Base-by-base conservation (phyloP, 192 early-diverging fungal species). In the Umbelopsis sp. region DNA sequence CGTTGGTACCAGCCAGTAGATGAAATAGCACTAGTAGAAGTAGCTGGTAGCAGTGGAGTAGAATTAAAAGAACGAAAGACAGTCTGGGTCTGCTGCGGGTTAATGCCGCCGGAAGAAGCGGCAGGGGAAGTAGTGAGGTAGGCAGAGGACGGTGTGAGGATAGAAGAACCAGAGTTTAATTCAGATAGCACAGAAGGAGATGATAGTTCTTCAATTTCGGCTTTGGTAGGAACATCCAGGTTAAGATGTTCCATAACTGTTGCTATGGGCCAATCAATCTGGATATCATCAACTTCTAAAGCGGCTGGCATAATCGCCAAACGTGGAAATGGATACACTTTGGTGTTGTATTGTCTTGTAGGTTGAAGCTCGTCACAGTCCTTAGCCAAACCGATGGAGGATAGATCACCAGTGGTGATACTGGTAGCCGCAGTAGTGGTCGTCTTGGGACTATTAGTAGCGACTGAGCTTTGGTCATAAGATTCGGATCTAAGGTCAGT, bases 271-370 rank as follows among this genome's bases (percentile, higher is more conserved):
- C 56, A 62, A 14, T 62, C 56, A 62, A 62, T 34, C 0, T 62
- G 56, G n/a, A 62, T 62, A 32, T 62, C 26, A 34, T 62, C 56
- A 11, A 62, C 56, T 62, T 62, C 14, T 62, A 62, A 20, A 62
- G 56, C 56, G 26, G 56, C 56, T n/a, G 56, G 31, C 56, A 62
- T 62, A 17, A 2, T 29, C 14, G 17, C 56, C 26, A 26, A 32
- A 2, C 26, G 56, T 11, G 56, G 56, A 26, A 62, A 62, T 17
- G 56, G 56, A 26, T 62, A 62, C 26, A 62, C 12, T 11, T 22
- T 34, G 10, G 54, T 17, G 31, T 20, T 12, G 45, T 20, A 25
- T 10, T 21, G 11, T 22, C 8, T 21, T 26, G 20, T 59, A 31
- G 31, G 56, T 32, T 62, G 56, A 29, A 26, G 26, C 14, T 11